A percentile compares a stretch with the other conserved stretches of the same genome.
These are phyloP conservation scores for Trametes pubescens DNA, from an alignment of 1,284 basidiomycete species.

Conservation along the genomic window DNA sequence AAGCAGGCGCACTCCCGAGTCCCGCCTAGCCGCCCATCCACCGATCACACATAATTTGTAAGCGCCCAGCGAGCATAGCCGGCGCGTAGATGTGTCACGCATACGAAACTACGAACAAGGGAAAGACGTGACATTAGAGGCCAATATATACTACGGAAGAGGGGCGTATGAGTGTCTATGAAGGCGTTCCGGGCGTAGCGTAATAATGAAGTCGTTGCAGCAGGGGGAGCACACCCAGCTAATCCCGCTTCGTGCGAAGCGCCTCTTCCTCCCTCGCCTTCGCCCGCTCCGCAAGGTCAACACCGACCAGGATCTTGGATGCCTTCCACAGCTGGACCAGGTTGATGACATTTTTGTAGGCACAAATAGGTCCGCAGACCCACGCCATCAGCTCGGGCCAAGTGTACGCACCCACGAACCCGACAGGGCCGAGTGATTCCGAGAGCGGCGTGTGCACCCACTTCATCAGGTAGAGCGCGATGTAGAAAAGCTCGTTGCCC, in stretches of 20 bases:
- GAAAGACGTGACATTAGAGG: conserved; percentile 24
- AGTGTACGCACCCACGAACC: conserved; percentile 58
- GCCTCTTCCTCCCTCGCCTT: conserved; percentile 63
- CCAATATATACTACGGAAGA: conserved; percentile 25
- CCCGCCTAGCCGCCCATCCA: not conserved
- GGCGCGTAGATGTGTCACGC: not conserved
- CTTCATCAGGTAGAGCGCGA: conserved; percentile 94
- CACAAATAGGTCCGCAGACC: conserved; percentile 76
- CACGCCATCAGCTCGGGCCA: conserved; percentile 84
- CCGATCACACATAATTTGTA: conserved; percentile 18
- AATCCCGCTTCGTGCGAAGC: conserved; percentile 34
- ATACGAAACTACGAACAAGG: not conserved
- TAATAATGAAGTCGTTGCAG: conserved; percentile 20
- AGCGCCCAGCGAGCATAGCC: conserved; percentile 18
- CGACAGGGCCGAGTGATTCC: conserved; percentile 51
- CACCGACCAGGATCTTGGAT: conserved; percentile 92
- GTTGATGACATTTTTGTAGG: conserved; percentile 94
- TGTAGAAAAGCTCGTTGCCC: conserved; percentile 98
- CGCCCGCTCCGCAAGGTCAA: conserved; percentile 86
- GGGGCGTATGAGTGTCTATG: conserved; percentile 30
- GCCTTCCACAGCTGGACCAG: conserved; percentile 99
- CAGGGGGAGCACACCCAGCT: conserved; percentile 13
- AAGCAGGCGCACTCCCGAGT: not conserved
- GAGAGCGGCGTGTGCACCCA: conserved; percentile 73
- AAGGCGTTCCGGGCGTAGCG: conserved; percentile 23